phyloP scores from a whole-genome alignment of 2,329 filamentous ascomycete species.

The Fusarium virguliforme region DNA sequence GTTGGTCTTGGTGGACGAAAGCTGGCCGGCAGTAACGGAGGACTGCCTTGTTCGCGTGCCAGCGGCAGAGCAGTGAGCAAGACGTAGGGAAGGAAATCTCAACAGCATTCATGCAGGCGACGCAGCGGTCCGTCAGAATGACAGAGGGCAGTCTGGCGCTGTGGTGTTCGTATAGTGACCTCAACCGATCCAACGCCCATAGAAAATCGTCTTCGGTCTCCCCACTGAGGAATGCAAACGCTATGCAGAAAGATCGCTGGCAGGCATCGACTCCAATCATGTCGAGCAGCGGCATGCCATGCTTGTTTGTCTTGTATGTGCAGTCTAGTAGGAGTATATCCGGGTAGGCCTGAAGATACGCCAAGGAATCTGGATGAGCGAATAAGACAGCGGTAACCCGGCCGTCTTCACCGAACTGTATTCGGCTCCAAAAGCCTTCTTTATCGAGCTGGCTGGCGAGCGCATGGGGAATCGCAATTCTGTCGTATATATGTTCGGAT shows the following conservation, averaged over 20 bases:
- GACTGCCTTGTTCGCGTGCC: not conserved
- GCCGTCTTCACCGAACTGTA: conserved; percentile 32
- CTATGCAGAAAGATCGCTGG: too few relatives aligned
- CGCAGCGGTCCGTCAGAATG: not conserved
- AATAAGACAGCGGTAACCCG: too few relatives aligned
- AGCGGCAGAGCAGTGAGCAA: not conserved
- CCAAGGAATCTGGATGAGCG: conserved; percentile 40
- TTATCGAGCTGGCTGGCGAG: too few relatives aligned
- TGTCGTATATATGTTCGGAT: too few relatives aligned
- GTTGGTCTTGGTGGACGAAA: too few relatives aligned
- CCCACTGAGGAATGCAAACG: conserved; percentile 39
- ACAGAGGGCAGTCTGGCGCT: conserved; percentile 14
- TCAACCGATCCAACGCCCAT: conserved; percentile 35
- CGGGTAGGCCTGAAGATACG: conserved; percentile 39
- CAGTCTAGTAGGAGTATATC: conserved; percentile 36
- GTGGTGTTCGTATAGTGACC: conserved; percentile 28
- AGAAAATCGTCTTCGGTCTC: conserved; percentile 37
- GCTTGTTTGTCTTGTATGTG: conserved; percentile 36
- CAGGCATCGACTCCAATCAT: conserved; percentile 18
- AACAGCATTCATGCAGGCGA: not conserved
- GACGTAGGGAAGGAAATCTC: not conserved
- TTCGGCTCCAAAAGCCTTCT: too few relatives aligned
- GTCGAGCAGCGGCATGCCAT: conserved; percentile 21
- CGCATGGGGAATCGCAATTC: too few relatives aligned
- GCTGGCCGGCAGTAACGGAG: conserved; percentile 31